Base-by-base conservation (phyloP, 768 basidiomycete genomes). In the Suillus cothurnatus region DNA sequence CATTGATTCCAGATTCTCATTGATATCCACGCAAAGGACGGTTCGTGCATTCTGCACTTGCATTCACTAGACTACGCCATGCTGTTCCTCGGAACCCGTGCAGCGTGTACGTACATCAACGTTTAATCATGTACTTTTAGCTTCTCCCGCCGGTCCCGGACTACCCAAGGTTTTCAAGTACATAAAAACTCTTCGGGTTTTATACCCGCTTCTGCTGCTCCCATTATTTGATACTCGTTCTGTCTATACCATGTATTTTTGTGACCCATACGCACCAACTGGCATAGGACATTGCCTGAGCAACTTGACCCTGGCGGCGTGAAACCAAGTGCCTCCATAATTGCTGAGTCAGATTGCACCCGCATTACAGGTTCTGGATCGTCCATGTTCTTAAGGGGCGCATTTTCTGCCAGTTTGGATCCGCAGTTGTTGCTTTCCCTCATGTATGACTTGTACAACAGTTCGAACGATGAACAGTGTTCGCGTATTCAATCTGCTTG, bases 1-100 rank as follows among this genome's bases (percentile, higher is more conserved):
- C 69, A 67, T 77, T 75, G 73, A 69, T 66, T 65, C 31, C 68
- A 69, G 66, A 60, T 61, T 72, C 53, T 65, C 38, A 41, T 64
- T 62, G 56, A 67, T 62, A 32, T 49, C 63, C 43, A 63, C 39
- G 62, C 63, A 57, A 63, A 66, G 66, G 69, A 66, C 60, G 50
- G 52, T 61, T 45, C 31, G 32, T 32, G 61, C 64, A 66, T 64
- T 69, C 60, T 68, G 64, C 52, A 43, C 62, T 31, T 63, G 64
- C 50, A 65, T 67, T 67, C 66, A 64, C 66, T 73, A 70, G 68
- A 69, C 67, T 72, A 70, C 64, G 64, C 49, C 53, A 61, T 63
- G 65, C 26, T 41, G 58, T 41, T 15, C 6, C 39, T 41, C 39
- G 58, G 58, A 59, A 41, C 19, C 19, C 19, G 38, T 41, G 62